These are phyloP conservation scores for Russula olivacea DNA, from an alignment of 768 basidiomycete species.

Conservation along the genomic window DNA sequence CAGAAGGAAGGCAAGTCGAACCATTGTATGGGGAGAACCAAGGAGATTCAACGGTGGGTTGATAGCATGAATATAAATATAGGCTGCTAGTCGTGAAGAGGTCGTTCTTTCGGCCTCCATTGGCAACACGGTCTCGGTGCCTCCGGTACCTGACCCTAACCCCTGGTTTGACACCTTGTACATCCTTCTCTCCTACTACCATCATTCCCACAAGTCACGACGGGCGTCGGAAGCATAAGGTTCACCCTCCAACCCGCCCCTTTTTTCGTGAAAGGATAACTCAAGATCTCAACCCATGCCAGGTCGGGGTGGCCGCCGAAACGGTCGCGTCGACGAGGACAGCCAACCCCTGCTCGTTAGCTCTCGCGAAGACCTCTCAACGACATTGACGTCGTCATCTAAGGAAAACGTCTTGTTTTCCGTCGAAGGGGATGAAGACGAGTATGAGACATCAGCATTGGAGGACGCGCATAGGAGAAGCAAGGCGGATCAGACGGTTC, in stretches of 20 bases:
- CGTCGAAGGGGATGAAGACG: constrained; percentile 44
- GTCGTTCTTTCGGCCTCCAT: neutral
- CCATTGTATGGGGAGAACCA: neutral
- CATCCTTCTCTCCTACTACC: neutral
- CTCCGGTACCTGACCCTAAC: too few relatives aligned
- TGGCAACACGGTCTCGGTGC: too few relatives aligned
- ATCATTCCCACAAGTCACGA: neutral
- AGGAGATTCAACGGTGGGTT: neutral
- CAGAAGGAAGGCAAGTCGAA: neutral
- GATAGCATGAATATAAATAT: neutral
- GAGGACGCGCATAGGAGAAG: constrained; percentile 15
- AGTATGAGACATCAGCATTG: constrained; percentile 33
- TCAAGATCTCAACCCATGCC: constrained; percentile 12
- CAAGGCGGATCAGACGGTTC: constrained; percentile 36
- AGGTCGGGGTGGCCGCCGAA: constrained; percentile 19
- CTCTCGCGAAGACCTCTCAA: constrained; percentile 36
- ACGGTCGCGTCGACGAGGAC: constrained; percentile 35
- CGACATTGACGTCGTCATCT: constrained; percentile 18
- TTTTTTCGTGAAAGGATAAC: neutral
- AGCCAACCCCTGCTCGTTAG: constrained; percentile 53
- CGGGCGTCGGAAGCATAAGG: neutral
- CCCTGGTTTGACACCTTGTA: too few relatives aligned
- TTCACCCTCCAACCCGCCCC: neutral
- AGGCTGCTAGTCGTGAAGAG: neutral
- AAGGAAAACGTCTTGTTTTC: constrained; percentile 44